Percentiles rank a stretch among this genome's conserved stretches.
Conservation (phyloP, 1,284 basidiomycete genomes). For the Serendipita sp. region DNA sequence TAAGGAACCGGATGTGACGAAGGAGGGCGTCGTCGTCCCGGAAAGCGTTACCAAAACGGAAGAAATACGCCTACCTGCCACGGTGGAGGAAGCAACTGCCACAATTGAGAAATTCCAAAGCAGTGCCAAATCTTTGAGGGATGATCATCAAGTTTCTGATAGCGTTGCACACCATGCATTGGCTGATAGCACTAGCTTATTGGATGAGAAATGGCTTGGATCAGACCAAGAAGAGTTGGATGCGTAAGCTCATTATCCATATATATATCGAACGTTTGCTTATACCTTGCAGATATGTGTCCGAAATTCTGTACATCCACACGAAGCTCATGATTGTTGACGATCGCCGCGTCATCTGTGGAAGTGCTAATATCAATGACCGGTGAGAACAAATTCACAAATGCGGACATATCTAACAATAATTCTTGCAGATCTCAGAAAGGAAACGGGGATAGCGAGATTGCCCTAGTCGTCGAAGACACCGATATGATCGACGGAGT, state of each 20-base stretch:
- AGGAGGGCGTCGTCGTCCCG: conserved; percentile 28
- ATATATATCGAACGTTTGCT: neutral
- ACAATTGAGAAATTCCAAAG: conserved; percentile 53
- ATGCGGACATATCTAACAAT: neutral
- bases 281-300: conserved; percentile 43
- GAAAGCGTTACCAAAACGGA: conserved; percentile 41
- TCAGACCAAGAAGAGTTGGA: conserved; percentile 68
- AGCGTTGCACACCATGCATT: conserved; percentile 70
- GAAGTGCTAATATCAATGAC: neutral
- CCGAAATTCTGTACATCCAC: conserved; percentile 75
- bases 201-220: conserved; percentile 74
- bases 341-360: conserved; percentile 60
- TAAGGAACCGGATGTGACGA: conserved; percentile 32
- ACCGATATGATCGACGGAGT: conserved; percentile 56
- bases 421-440: conserved; percentile 1
- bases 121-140: conserved; percentile 32
- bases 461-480: conserved; percentile 85
- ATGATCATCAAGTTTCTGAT: conserved; percentile 48
- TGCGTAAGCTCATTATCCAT: neutral
- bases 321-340: conserved; percentile 87
- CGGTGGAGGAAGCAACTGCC: conserved; percentile 46
- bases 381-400: conserved; percentile 29
- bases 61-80: conserved; percentile 49
- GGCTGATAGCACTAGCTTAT: conserved; percentile 40
- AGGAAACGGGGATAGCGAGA: conserved; percentile 87